Evolutionary conservation across 2,329 filamentous ascomycete genomes (phyloP), one percentile per base, ranked within the genome.

Genomic region (Alternaria atra): DNA sequence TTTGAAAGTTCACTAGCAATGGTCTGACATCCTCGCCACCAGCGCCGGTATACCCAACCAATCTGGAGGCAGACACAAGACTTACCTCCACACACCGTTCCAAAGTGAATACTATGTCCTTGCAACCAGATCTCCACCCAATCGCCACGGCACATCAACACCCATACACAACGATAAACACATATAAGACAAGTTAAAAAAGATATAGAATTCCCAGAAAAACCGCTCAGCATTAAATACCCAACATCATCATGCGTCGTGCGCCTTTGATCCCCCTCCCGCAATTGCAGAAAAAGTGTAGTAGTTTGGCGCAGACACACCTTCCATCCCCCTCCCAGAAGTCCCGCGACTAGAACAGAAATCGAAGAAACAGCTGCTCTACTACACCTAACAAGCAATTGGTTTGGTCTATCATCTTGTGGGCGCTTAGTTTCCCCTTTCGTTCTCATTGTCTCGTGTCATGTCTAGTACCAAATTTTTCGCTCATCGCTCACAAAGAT

Each of bases 401-500:
- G 32, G 40, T 52, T 29, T 23, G 32, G 40, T 27, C 34, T 23
- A 42, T 32, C 47, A 48, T 39, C 50, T 56, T 50, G 46, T 35
- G 43, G 43, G 42, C 57, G 25, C 32, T 51, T 23, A 23, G 34
- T 50, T 50, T 50, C 35, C 43, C 34, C 35, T n/a, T 47, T 61
- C 58, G 55, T 58, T 48, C 47, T 42, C 51, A 27, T 50, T 25
- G 27, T 17, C n/a, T 50, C 46, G 46, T 50, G 35, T 58, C 54
- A 61, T 61, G 58, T 61, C 60, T 60, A 59, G 57, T 60, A 47
- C 58, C 56, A 62, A 54, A 55, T 54, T 34, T 60, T 52, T 34
- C 46, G 46, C 46, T 35, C 10, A 13, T 23, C 56, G 56, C 57
- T 58, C 42, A 60, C 60, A 62, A 50, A 54, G 48, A 60, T 55